Conservation (phyloP, 2,329 filamentous ascomycete species). For the Cladophialophora yegresii region DNA sequence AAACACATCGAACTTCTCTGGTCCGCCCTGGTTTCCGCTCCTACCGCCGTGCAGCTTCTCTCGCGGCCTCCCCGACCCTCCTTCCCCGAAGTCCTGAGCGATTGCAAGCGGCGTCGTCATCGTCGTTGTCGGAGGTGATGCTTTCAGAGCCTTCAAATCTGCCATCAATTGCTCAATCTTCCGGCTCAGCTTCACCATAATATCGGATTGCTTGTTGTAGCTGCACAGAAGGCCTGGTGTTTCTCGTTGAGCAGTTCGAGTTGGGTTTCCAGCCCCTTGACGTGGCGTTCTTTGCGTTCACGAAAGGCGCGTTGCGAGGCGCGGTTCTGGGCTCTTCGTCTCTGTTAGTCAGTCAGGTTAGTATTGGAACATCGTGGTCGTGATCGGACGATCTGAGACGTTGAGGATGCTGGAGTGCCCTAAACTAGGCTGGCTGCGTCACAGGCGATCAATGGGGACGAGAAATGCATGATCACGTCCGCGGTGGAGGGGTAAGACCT, state of each 20-base stretch:
- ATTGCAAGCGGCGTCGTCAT: background rate
- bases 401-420: background rate
- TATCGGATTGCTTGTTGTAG: conserved; percentile 35
- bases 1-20: conserved; percentile 29
- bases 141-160: conserved; percentile 14
- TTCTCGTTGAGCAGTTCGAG: conserved; percentile 60
- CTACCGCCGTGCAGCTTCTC: background rate
- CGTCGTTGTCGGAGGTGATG: background rate
- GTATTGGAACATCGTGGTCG: background rate
- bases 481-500: background rate
- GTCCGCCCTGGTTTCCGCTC: background rate
- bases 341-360: conserved; percentile 54
- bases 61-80: no score
- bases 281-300: conserved; percentile 87
- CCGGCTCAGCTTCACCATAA: conserved; percentile 19
- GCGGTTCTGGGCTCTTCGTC: conserved; percentile 91
- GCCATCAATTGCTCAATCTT: conserved; percentile 20
- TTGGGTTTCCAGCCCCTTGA: conserved; percentile 79
- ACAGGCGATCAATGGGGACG: background rate
- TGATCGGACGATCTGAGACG: background rate
- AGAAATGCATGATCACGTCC: background rate
- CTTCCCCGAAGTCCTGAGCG: background rate
- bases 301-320: conserved; percentile 89
- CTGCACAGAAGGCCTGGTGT: conserved; percentile 38
- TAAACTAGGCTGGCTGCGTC: background rate